Conservation (phyloP, 2,329 filamentous ascomycete species). For the Mycosphaerella sp. region DNA sequence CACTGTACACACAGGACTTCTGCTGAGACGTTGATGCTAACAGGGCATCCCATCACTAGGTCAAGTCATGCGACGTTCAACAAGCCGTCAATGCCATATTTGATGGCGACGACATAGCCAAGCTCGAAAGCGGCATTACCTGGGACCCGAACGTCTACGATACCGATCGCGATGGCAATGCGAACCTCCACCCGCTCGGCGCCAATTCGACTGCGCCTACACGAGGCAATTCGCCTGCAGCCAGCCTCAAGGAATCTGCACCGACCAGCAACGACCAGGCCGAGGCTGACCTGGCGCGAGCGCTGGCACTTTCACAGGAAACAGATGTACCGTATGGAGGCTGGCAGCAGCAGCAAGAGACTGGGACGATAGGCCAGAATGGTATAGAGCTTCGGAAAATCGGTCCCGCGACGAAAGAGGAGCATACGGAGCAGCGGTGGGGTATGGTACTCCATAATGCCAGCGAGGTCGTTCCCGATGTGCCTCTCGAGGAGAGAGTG, state of each 20-base stretch:
- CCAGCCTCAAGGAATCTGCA: slow-evolving; percentile 17
- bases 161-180: slow-evolving; percentile 30
- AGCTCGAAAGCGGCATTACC: slow-evolving; percentile 21
- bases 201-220: slow-evolving; percentile 30
- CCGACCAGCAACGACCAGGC: slow-evolving; percentile 29
- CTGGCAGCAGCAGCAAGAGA: slow-evolving; percentile 43
- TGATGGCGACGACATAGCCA: slow-evolving; percentile 30
- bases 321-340: slow-evolving; percentile 3
- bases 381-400: slow-evolving; percentile 40
- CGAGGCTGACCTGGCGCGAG: slow-evolving; percentile 28
- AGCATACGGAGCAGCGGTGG: slow-evolving; percentile 52
- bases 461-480: slow-evolving; percentile 50
- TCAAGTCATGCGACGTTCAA: slow-evolving; percentile 30
- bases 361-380: slow-evolving; percentile 44
- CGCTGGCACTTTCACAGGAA: slow-evolving; percentile 25
- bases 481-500: slow-evolving; percentile 34
- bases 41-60: slow-evolving; percentile 16
- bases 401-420: slow-evolving; percentile 49
- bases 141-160: slow-evolving; percentile 30
- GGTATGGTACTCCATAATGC: slow-evolving; percentile 44
- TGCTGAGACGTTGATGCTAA: slow-evolving; percentile 5
- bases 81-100: slow-evolving; percentile 30
- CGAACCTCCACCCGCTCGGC: slow-evolving; percentile 28
- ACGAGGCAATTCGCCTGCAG: slow-evolving; percentile 28
- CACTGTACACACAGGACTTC: not conserved